A percentile compares a stretch with the other conserved stretches of the same genome.
Evolutionary conservation across 352 stramenopile species (phyloP).

Genomic region (Pythium sp.): DNA sequence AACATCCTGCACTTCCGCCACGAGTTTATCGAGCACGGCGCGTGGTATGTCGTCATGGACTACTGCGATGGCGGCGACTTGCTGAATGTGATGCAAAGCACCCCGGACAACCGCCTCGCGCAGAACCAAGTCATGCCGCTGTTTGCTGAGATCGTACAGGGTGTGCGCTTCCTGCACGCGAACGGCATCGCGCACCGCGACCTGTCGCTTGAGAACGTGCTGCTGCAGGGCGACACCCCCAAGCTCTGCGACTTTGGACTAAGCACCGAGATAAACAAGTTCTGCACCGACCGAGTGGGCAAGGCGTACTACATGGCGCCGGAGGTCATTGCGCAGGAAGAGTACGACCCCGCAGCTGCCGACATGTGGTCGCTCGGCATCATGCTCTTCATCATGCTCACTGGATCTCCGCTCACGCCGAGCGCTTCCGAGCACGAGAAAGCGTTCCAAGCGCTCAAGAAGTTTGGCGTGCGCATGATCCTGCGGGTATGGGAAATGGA

Average conservation of each 20-base stretch:
- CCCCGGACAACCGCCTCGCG: constrained; percentile 21
- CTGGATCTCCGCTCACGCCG: constrained; percentile 41
- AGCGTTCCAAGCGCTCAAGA: constrained; percentile 23
- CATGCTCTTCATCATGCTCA: constrained; percentile 67
- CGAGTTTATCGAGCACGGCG: constrained; percentile 40
- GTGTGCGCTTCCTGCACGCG: constrained; percentile 39
- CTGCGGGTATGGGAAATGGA: constrained; percentile 46
- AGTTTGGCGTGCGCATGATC: constrained; percentile 44
- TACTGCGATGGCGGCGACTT: constrained; percentile 51
- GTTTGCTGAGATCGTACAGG: constrained; percentile 31
- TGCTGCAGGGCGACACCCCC: constrained; percentile 27
- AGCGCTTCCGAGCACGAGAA: constrained; percentile 33
- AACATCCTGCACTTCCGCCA: constrained; percentile 43
- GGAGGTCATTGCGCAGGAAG: constrained; percentile 34
- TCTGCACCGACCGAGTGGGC: constrained; percentile 27
- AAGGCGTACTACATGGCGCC: constrained; percentile 61
- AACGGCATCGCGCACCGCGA: constrained; percentile 51
- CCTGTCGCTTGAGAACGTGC: constrained; percentile 56
- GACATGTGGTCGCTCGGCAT: constrained; percentile 71
- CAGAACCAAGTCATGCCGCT: constrained; percentile 22
- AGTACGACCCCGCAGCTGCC: constrained; percentile 45
- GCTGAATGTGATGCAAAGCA: constrained; percentile 25
- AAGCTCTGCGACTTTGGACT: constrained; percentile 66
- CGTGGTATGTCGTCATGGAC: constrained; percentile 59
- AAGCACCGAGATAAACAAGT: constrained; percentile 27